Evolutionary conservation across 495 filamentous ascomycete species (phyloP), one percentile per base, ranked within the genome.

Genomic region (Pseudotulostoma volvatum): DNA sequence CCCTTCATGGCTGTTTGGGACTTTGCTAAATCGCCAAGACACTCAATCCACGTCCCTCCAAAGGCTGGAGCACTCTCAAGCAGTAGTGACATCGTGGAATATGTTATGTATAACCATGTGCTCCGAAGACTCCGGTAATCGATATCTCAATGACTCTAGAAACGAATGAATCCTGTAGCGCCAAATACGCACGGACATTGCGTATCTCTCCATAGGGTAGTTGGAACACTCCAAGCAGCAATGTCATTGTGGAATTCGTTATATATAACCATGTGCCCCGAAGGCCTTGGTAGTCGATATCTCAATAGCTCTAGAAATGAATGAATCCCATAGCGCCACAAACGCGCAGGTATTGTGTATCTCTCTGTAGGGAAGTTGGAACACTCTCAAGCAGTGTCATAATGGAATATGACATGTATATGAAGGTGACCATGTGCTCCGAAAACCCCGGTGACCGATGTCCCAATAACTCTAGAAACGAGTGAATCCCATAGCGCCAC

Each of bases 21-120:
- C 20, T 76, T 56, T 0, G 73, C 79, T 2, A 90, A 55, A 52
- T 90, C 84, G 0, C 84, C 84, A 0, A 94, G 63, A 47, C 84
- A 93, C 45, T 94, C 86, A 17, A 93, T 81, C 86, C 87, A 94
- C 0, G 80, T 92, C 34, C 86, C 81, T 43, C 79, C 70, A 47
- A 87, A 93, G 0, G 67, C 58, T 2, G 77, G 69, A 0, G 85
- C 78, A 0, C 78, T 85, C 50, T 88, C 83, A 39, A 79, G 69
- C 0, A 90, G 60, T 2, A 90, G 54, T 0, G 79, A 76, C 68
- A 88, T 77, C 72, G 83, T 82, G 13, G 77, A 76, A 47, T 88
- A 88, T 0, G 84, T 80, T 17, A 84, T 53, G 42, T 84, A 82
- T 30, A 92, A 87, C 61, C 81, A 88, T 87, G 44, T 81, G 74